Evolutionary conservation across 305 asterid species (phyloP).

Genomic region (Fraxinus sp.): DNA sequence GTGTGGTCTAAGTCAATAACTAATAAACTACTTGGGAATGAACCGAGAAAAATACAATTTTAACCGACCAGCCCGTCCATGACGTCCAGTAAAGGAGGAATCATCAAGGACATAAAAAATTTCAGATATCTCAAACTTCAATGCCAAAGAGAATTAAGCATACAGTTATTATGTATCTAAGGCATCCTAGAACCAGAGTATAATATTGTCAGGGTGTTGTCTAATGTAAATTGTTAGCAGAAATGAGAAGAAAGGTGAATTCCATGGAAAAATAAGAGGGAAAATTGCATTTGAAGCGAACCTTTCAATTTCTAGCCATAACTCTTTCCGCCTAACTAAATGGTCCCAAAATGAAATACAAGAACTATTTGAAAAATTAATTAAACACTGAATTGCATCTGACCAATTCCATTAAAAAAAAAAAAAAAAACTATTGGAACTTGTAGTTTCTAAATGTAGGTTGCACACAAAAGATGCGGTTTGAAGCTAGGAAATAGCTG

Average conservation of each 20-base stretch:
- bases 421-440: not conserved
- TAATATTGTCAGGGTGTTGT: not conserved
- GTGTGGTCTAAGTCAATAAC: not conserved
- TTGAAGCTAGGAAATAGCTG: not conserved
- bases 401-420: not conserved
- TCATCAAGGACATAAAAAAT: not conserved
- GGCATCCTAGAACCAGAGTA: not conserved
- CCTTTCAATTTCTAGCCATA: not conserved
- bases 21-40: not conserved
- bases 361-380: not conserved
- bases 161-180: not conserved
- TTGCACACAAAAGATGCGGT: not conserved
- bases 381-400: not conserved
- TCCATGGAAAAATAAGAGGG: not conserved
- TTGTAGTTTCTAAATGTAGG: not conserved
- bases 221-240: not conserved
- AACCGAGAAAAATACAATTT: not conserved
- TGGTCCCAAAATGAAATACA: not conserved
- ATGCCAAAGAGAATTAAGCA: not conserved
- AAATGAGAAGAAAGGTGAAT: not conserved
- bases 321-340: not conserved
- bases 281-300: not conserved
- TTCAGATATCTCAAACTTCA: not conserved
- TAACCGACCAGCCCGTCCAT: not conserved
- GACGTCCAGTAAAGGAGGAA: not conserved